These are phyloP conservation scores for Monoraphidium neglectum DNA, from an alignment of 139 green algal genomes.

Conservation along the genomic window DNA sequence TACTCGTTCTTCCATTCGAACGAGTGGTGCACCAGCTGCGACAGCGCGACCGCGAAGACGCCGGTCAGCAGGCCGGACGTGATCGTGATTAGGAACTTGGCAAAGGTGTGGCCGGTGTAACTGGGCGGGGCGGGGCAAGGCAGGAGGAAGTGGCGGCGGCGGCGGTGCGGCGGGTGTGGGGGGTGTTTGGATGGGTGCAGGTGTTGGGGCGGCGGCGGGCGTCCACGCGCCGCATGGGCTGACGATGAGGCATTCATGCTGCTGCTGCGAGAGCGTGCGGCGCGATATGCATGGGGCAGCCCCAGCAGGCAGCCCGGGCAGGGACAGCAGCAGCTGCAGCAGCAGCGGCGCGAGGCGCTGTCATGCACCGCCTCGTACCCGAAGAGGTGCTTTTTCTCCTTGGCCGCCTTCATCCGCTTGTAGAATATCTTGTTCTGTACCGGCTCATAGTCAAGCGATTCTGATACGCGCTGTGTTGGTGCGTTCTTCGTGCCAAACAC, in stretches of 20 bases:
- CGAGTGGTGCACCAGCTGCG: constrained; percentile 29
- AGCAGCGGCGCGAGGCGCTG: neutral
- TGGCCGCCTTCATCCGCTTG: constrained; percentile 42
- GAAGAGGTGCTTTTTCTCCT: constrained; percentile 62
- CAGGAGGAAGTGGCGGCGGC: too few relatives aligned
- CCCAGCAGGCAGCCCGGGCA: too few relatives aligned
- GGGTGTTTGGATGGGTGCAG: too few relatives aligned
- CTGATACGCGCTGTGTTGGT: constrained; percentile 34
- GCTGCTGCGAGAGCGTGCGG: neutral
- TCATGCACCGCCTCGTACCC: constrained; percentile 53
- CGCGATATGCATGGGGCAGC: too few relatives aligned
- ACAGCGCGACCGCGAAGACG: constrained; percentile 52
- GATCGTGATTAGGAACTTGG: constrained; percentile 71
- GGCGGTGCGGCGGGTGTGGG: too few relatives aligned
- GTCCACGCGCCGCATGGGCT: too few relatives aligned
- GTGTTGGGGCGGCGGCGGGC: too few relatives aligned
- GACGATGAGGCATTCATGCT: too few relatives aligned
- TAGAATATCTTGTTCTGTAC: constrained; percentile 67
- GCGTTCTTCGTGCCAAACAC: constrained; percentile 35
- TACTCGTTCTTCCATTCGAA: constrained; percentile 43
- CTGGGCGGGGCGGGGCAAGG: constrained; percentile 30
- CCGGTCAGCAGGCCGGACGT: constrained; percentile 70
- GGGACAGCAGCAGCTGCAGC: neutral
- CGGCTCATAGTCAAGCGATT: constrained; percentile 67
- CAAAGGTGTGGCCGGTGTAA: constrained; percentile 74